Evolutionary conservation across 768 basidiomycete genomes (phyloP), one percentile per base, ranked within the genome.

Genomic region (Tricholoma terreum): DNA sequence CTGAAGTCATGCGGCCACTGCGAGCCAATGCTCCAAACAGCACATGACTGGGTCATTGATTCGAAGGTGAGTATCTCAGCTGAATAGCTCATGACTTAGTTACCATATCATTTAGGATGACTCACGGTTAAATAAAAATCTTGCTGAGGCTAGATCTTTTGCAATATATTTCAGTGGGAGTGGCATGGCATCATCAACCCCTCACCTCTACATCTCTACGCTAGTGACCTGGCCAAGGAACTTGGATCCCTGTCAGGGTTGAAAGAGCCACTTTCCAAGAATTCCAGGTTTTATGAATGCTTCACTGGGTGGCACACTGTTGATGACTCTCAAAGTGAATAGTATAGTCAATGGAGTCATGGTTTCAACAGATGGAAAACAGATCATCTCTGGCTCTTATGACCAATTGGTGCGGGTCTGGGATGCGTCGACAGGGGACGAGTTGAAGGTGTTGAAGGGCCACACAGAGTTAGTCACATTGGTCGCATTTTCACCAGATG

Each of bases 21-120:
- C 57, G 52, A 19, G 56, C 27, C 51, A 0, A 65, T 64, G 61
- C 63, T 66, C 56, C 58, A 54, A 45, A 9, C n/a, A 11, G 57
- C 54, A 2, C 43, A 17, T 50, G 2, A 62, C 17, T 63, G 62
- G 50, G 49, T 62, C n/a, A n/a, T n/a, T n/a, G n/a, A n/a, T n/a
- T n/a, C n/a, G n/a, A n/a, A n/a, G n/a, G n/a, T n/a, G 31, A 10
- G 10, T 33, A 33, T 33, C 31, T 33, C 10, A 33, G 10, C 31
- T 33, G 31, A 33, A 5, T 33, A 33, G 6, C 10, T 33, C 31
- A 33, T 33, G 31, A 33, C 10, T 33, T 5, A 33, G 6, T 33
- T 5, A 33, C 31, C 6, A 5, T 33, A 33, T 6, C 6, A 6
- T 33, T 33, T 33, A 33, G 31, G 10, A 33, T 33, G 31, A 33